Conservation (phyloP, 2,329 filamentous ascomycete species). For the Cercospora citrullina region DNA sequence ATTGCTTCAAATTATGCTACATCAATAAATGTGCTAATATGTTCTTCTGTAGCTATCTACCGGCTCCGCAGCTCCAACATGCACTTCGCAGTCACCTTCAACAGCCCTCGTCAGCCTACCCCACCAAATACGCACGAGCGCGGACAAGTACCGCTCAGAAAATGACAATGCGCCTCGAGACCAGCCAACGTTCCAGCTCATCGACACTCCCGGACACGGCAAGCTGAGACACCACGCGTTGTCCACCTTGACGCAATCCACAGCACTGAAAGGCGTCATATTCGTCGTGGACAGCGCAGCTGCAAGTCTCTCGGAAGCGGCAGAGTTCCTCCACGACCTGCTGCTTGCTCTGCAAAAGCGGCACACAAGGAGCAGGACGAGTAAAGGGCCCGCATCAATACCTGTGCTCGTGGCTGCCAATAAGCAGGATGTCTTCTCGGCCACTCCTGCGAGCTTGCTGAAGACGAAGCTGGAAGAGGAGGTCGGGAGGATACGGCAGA, state of each 20-base stretch:
- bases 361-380: slow-evolving; percentile 57
- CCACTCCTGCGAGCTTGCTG: slow-evolving; percentile 75
- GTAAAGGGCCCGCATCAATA: slow-evolving; percentile 60
- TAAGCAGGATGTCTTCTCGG: slow-evolving; percentile 94
- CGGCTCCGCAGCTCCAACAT: slow-evolving; percentile 56
- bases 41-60: slow-evolving; percentile 50
- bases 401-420: slow-evolving; percentile 86
- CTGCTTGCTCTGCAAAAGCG: slow-evolving; percentile 80
- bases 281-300: slow-evolving; percentile 78
- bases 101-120: slow-evolving; percentile 59
- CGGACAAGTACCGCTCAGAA: slow-evolving; percentile 64
- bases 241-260: slow-evolving; percentile 47
- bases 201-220: slow-evolving; percentile 93
- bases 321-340: slow-evolving; percentile 84
- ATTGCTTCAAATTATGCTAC: background rate
- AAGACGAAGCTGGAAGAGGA: slow-evolving; percentile 75
- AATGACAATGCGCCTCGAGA: slow-evolving; percentile 60
- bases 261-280: slow-evolving; percentile 68
- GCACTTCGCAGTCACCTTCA: slow-evolving; percentile 63
- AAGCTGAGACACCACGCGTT: slow-evolving; percentile 76
- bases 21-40: background rate
- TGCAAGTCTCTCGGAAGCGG: slow-evolving; percentile 65
- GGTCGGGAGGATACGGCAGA: slow-evolving; percentile 73
- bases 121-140: slow-evolving; percentile 52
- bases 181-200: slow-evolving; percentile 70